Evolutionary conservation across 2,329 filamentous ascomycete species (phyloP), one percentile per base, ranked within the genome.

Genomic region (Fusarium tjaetaba): DNA sequence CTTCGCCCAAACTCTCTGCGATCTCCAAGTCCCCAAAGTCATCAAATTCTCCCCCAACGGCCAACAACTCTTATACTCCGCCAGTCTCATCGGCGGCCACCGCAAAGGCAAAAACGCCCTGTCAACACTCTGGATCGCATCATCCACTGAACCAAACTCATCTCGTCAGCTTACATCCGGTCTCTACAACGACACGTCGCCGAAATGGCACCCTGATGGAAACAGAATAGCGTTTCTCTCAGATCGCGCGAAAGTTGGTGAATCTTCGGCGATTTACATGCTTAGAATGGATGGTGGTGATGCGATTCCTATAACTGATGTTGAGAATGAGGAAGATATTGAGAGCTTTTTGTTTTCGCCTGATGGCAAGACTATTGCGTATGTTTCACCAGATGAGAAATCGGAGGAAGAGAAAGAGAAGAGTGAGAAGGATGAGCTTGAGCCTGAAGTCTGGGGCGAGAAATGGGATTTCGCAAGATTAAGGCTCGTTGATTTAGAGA

Each of bases 371-470:
- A 66, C 51, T 0, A 74, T 78, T 7, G 71, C 72, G 0, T 78
- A 75, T 32, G 24, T 74, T 1, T 76, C 76, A 2, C 11, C 60
- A 0, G 76, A 77, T 24, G 71, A 71, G 34, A 75, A 75, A 20
- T 32, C 16, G 0, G 48, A 71, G 7, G 51, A 63, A 0, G 28
- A 52, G 2, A 74, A 70, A 36, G 61, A 75, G 4, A 71, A 68
- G 1, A 57, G 75, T 5, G 79, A 84, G 18, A 76, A 80, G 15
- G 76, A 77, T 0, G 79, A 80, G 14, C 75, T 80, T 36, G 82
- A 82, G 62, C 77, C 75, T 5, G 71, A 79, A 13, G 79, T 84
- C 22, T 85, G 80, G 79, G 82, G 80, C 32, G 69, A 81, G 42
- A 74, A 80, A 18, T 83, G 80, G 82, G 69, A 79, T 9, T 79